Base-by-base conservation (phyloP, 768 basidiomycete species). In the Russula vinacea region DNA sequence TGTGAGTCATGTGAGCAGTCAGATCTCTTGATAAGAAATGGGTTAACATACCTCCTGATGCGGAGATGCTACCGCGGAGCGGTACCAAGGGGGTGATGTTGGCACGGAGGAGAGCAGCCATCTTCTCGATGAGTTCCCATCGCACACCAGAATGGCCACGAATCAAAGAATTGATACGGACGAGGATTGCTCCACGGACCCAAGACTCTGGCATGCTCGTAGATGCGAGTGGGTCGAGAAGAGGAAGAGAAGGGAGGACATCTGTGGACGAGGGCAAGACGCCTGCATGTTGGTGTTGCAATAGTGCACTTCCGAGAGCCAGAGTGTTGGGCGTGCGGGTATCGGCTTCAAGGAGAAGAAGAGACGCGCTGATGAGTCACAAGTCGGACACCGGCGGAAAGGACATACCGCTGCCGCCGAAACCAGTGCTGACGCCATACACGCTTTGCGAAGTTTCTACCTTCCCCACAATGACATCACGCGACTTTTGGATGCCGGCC, bases 111-210 rank as follows among this genome's bases (percentile, higher is more conserved):
- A 93, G 80, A 22, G 83, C 80, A 64, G 81, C 82, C 84, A 95
- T 92, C 70, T 86, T 85, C 73, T 90, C 80, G 62, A 94, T 83
- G 56, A 94, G 82, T 65, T 87, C 84, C 82, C 86, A 86, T 42
- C 92, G 83, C 14, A 95, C 85, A 39, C 89, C 93, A 24, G 90
- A 92, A 75, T 94, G 93, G 0, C 92, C 92, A 7, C 92, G 87
- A 59, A 92, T 85, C 49, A 95, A 83, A 5, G 90, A 92, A 75
- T 94, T 95, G 81, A 91, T 88, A 68, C 92, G 89, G 69, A 95
- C 81, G 11, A 92, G 76, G 70, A 94, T 92, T 1, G 92, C 90
- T 14, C 88, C 92, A 58, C 92, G 86, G 37, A 93, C 91, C 89
- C 93, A 93, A 2, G 89, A 78, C 64, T 90, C 87, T 5, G 92